phyloP scores from a whole-genome alignment of 768 basidiomycete genomes.

The Clathrus columnatus region DNA sequence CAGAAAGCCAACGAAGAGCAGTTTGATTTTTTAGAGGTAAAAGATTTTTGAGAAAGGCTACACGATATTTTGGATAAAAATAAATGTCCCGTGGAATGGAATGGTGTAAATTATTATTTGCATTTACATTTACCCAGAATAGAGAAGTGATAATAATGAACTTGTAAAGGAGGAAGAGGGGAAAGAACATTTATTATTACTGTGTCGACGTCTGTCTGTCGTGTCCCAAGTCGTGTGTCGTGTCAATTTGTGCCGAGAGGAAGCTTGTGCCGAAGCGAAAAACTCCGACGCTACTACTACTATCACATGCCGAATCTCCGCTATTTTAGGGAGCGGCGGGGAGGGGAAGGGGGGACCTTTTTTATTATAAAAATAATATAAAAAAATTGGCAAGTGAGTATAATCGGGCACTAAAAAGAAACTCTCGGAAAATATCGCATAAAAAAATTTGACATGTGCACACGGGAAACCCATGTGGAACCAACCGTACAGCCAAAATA shows the following conservation, averaged over 20 bases:
- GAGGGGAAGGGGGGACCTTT: neutral
- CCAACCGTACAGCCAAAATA: neutral
- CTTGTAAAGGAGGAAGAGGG: constrained; percentile 15
- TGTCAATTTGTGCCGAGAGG: constrained; percentile 9
- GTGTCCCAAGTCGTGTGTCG: constrained; percentile 5
- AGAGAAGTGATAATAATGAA: constrained; percentile 7
- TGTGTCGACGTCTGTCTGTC: too few relatives aligned
- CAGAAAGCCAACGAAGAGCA: constrained; percentile 62
- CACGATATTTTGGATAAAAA: constrained; percentile 75
- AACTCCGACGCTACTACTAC: neutral
- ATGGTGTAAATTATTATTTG: constrained; percentile 38
- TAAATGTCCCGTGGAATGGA: constrained; percentile 72
- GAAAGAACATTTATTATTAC: too few relatives aligned
- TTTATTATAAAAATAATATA: neutral
- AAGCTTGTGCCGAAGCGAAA: neutral
- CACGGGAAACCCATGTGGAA: neutral
- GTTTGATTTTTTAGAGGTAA: constrained; percentile 61
- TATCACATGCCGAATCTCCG: neutral
- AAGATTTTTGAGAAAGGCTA: constrained; percentile 71
- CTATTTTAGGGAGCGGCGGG: neutral
- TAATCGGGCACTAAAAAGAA: neutral
- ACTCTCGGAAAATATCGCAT: neutral
- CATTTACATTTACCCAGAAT: constrained; percentile 18
- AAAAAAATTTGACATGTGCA: neutral
- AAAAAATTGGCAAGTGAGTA: too few relatives aligned